These are phyloP conservation scores for Apiotrichum brassicae DNA, from an alignment of 1,284 basidiomycete genomes.

Conservation along the genomic window DNA sequence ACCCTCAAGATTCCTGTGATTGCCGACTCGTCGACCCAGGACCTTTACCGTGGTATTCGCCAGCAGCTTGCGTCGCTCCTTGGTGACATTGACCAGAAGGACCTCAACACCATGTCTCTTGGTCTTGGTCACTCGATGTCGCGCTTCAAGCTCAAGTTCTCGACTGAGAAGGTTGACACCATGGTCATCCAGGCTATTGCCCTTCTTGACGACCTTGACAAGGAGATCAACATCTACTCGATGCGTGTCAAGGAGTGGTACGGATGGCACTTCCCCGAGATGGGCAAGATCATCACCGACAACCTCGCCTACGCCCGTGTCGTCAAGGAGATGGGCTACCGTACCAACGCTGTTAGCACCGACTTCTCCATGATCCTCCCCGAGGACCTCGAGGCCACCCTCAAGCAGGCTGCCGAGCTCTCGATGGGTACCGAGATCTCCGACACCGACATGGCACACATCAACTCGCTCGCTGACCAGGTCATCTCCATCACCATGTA, in stretches of 20 bases:
- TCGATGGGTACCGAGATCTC: conserved; percentile 99
- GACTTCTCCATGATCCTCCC: conserved; percentile 86
- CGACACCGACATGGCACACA: conserved; percentile 89
- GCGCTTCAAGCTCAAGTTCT: conserved; percentile 98
- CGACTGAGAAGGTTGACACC: conserved; percentile 97
- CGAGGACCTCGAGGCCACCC: conserved; percentile 83
- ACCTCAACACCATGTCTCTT: conserved; percentile 93
- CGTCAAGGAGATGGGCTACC: conserved; percentile 84
- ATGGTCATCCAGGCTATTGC: conserved; percentile 99
- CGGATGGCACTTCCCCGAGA: conserved; percentile 99
- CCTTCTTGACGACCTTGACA: conserved; percentile 96
- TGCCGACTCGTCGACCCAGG: conserved; percentile 59
- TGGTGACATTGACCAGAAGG: conserved; percentile 87
- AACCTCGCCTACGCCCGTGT: conserved; percentile 95
- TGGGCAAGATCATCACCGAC: conserved; percentile 96
- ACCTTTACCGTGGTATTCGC: conserved; percentile 94
- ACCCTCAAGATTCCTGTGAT: conserved; percentile 87
- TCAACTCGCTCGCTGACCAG: conserved; percentile 91
- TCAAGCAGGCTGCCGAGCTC: conserved; percentile 89
- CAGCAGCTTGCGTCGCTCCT: conserved; percentile 79
- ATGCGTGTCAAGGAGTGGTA: conserved; percentile 99
- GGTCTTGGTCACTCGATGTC: conserved; percentile 95
- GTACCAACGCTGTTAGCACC: conserved; percentile 81
- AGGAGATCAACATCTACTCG: conserved; percentile 98
- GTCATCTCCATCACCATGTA: conserved; percentile 94